Conservation (phyloP, 768 basidiomycete genomes). For the Lentinula sp. region DNA sequence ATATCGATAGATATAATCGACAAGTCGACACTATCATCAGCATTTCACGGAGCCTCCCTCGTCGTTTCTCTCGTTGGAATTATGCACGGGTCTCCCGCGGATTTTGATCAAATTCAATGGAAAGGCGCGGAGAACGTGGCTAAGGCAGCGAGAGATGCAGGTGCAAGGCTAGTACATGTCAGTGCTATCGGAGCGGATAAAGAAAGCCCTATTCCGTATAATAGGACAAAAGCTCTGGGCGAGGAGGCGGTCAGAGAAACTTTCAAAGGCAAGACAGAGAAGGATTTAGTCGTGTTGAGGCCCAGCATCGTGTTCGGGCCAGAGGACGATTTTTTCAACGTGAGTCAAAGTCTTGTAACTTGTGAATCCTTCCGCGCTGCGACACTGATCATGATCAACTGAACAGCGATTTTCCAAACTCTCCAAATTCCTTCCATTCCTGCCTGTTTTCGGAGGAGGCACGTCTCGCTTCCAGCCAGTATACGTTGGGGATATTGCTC, state of each 20-base stretch:
- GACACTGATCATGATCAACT: background rate
- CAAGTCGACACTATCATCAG: constrained; percentile 34
- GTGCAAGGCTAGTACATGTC: constrained; percentile 59
- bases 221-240: constrained; percentile 55
- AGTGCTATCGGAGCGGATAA: constrained; percentile 73
- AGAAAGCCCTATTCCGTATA: constrained; percentile 51
- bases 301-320: constrained; percentile 75
- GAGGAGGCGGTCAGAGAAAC: constrained; percentile 46
- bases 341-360: constrained; percentile 21
- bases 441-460: constrained; percentile 78
- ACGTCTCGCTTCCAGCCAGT: constrained; percentile 63
- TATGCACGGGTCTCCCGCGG: constrained; percentile 46
- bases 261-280: constrained; percentile 20
- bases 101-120: constrained; percentile 59
- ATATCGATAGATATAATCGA: constrained; percentile 51
- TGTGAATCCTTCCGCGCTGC: background rate
- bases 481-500: constrained; percentile 63
- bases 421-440: constrained; percentile 54
- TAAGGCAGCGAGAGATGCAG: constrained; percentile 37
- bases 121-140: constrained; percentile 66
- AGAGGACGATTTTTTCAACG: constrained; percentile 71
- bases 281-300: constrained; percentile 52
- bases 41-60: constrained; percentile 48
- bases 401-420: constrained; percentile 57
- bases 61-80: constrained; percentile 69